phyloP scores from a whole-genome alignment of 2,329 filamentous ascomycete genomes.

The Monosporascus ibericus region DNA sequence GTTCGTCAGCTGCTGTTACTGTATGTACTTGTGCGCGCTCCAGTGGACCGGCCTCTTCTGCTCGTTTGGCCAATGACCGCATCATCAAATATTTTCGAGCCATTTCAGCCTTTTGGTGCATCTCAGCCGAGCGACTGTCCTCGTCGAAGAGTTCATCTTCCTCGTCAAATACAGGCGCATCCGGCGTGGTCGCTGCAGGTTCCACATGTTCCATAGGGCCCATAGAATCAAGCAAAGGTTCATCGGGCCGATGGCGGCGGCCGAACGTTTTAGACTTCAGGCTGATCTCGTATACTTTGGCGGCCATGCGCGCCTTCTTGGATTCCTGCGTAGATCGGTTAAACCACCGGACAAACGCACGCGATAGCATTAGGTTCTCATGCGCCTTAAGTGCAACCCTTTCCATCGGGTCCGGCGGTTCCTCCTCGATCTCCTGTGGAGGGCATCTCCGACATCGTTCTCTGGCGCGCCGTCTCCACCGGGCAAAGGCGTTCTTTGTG shows the following conservation, averaged over 20 bases:
- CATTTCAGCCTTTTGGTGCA: neutral
- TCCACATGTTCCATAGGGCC: neutral
- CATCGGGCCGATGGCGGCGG: constrained; percentile 2
- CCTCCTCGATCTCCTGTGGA: constrained; percentile 9
- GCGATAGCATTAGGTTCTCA: constrained; percentile 22
- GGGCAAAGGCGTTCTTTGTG: constrained; percentile 15
- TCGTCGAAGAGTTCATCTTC: neutral
- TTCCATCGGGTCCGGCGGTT: constrained; percentile 18
- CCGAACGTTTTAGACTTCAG: constrained; percentile 25
- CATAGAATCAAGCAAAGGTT: neutral
- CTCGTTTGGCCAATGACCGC: neutral
- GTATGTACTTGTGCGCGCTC: no score
- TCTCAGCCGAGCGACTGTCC: neutral
- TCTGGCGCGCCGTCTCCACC: constrained; percentile 18
- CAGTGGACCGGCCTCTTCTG: neutral
- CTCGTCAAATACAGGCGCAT: neutral
- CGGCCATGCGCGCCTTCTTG: constrained; percentile 20
- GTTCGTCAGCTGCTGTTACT: neutral
- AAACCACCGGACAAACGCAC: constrained; percentile 23
- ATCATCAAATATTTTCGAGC: neutral
- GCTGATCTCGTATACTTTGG: constrained; percentile 22
- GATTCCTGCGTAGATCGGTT: constrained; percentile 24
- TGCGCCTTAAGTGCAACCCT: constrained; percentile 22
- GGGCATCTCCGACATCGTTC: constrained; percentile 9
- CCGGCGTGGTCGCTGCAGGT: neutral